Percentiles rank a stretch among this genome's conserved stretches.
Conservation (phyloP, 768 basidiomycete species). For the Hygrophoropsis aurantiaca region DNA sequence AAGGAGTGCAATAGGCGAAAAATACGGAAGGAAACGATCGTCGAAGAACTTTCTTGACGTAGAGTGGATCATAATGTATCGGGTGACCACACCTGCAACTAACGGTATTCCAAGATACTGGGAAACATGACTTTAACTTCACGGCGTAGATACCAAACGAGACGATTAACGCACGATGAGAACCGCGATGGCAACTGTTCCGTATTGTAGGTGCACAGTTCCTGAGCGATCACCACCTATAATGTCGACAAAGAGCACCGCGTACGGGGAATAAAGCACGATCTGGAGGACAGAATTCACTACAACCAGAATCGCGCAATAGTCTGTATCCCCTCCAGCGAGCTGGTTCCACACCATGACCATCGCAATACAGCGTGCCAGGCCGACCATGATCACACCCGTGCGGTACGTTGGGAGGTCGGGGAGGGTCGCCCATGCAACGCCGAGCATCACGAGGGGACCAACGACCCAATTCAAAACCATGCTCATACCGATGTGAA, state of each 20-base stretch:
- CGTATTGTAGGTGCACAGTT: conserved; percentile 52
- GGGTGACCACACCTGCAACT: conserved; percentile 67
- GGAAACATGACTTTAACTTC: not conserved
- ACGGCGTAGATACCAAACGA: not conserved
- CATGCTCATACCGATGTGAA: conserved; percentile 67
- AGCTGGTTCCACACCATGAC: conserved; percentile 83
- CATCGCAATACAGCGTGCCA: conserved; percentile 47
- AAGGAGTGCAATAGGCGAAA: conserved; percentile 67
- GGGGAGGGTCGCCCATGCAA: conserved; percentile 84
- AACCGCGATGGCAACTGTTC: conserved; percentile 62
- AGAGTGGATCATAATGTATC: conserved; percentile 49
- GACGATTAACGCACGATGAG: conserved; percentile 54
- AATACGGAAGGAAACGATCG: conserved; percentile 61
- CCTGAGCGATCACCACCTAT: conserved; percentile 47
- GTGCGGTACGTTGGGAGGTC: conserved; percentile 73
- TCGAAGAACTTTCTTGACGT: conserved; percentile 50
- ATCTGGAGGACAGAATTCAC: conserved; percentile 82
- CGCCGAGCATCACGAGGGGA: conserved; percentile 79
- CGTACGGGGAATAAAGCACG: conserved; percentile 63
- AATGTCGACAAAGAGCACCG: conserved; percentile 71
- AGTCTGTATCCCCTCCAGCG: conserved; percentile 65
- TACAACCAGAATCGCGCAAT: conserved; percentile 79
- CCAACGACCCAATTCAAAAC: conserved; percentile 80
- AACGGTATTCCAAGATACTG: conserved; percentile 87
- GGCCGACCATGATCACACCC: conserved; percentile 81